Conservation (phyloP, 192 early-diverging fungal genomes). For the Linderina pennispora region DNA sequence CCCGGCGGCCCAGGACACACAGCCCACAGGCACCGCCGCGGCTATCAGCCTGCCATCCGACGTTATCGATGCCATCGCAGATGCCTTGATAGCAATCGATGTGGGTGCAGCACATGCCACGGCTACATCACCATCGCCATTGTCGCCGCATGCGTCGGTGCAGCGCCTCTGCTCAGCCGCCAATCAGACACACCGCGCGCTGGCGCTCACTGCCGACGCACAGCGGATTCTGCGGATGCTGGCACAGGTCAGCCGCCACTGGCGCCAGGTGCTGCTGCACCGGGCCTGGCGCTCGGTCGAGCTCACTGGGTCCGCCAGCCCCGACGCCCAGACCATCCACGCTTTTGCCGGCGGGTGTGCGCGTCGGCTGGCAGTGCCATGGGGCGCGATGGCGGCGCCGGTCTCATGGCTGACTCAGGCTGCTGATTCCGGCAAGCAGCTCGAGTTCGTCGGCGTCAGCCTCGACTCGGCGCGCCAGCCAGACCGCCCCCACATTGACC, state of each 20-base stretch:
- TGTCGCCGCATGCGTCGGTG: conserved; percentile 3
- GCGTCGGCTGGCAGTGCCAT: conserved; percentile 20
- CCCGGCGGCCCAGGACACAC: not conserved
- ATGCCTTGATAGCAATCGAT: conserved; percentile 8
- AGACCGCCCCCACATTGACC: conserved; percentile 12
- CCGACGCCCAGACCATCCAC: conserved; percentile 6
- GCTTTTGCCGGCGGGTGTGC: conserved; percentile 11
- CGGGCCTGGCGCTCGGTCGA: conserved; percentile 17
- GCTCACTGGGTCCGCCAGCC: conserved; percentile 9
- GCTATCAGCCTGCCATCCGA: conserved; percentile 27
- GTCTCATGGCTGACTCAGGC: conserved; percentile 10
- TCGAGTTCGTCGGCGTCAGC: not conserved
- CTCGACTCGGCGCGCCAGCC: conserved; percentile 5
- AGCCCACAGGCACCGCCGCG: not conserved
- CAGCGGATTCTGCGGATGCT: conserved; percentile 12
- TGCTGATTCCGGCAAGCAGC: not conserved
- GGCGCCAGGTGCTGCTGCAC: conserved; percentile 13
- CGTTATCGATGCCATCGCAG: conserved; percentile 20
- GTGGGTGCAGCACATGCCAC: too few relatives aligned
- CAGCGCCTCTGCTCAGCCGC: conserved; percentile 12
- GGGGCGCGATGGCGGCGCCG: conserved; percentile 30
- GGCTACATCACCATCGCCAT: too few relatives aligned
- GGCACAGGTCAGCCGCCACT: conserved; percentile 17
- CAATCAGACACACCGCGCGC: too few relatives aligned
- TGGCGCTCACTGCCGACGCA: conserved; percentile 4